A percentile compares a stretch with the other conserved stretches of the same genome.
Evolutionary conservation across 768 basidiomycete genomes (phyloP).

Genomic region (Fomitopsis serialis): DNA sequence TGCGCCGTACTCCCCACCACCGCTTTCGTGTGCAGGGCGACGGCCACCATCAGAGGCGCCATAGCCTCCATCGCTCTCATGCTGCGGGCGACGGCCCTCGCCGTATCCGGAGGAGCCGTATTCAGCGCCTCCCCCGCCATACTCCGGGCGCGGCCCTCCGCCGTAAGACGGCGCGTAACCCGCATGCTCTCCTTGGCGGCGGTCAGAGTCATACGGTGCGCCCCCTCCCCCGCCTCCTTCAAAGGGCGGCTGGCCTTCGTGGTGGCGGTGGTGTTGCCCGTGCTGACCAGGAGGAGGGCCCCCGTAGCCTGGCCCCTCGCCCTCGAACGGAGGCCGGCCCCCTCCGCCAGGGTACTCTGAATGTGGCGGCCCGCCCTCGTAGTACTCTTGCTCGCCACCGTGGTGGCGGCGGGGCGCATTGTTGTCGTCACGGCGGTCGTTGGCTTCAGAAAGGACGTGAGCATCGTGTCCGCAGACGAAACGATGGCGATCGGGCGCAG

Average conservation of each 20-base stretch:
- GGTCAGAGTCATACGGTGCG: background rate
- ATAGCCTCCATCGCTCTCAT: background rate
- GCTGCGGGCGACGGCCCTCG: background rate
- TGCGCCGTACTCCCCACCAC: background rate
- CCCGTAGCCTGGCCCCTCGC: background rate
- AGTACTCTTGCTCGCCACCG: background rate
- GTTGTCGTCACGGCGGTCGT: background rate
- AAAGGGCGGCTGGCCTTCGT: background rate
- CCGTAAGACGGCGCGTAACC: background rate
- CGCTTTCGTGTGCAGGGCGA: background rate
- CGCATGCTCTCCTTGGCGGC: background rate
- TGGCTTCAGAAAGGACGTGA: background rate
- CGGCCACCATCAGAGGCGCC: background rate
- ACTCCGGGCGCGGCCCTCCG: background rate
- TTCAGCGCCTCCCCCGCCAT: background rate
- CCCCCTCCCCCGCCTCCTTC: background rate
- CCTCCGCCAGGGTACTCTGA: background rate
- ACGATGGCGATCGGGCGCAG: background rate
- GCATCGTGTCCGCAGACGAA: background rate
- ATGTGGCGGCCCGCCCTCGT: background rate
- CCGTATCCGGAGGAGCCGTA: background rate
- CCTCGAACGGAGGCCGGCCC: slow-evolving; percentile 1
- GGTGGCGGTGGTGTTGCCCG: slow-evolving; percentile 1
- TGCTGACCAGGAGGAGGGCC: background rate
- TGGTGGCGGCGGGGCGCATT: background rate